Evolutionary conservation across 78 protist genomes (phyloP), one percentile per base, ranked within the genome.

Genomic region (Bigelowiella natans): DNA sequence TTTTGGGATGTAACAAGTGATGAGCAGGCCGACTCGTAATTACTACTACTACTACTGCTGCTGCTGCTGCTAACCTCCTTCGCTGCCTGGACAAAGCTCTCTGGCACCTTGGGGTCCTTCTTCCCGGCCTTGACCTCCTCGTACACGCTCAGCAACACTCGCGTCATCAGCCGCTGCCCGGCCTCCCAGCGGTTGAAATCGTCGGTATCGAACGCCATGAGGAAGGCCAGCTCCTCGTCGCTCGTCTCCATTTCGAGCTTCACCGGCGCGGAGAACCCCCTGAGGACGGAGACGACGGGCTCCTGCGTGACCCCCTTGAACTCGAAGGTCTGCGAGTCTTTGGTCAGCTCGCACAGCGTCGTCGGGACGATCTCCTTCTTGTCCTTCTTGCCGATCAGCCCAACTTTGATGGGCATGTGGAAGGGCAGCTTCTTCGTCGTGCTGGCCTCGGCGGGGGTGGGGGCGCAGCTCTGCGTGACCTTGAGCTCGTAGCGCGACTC

Each of bases 181-280:
- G 85, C 91, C 28, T 88, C 91, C 91, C 91, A 89, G 73, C 91
- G 37, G 91, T 89, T 89, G 85, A 89, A 89, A 26, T 82, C 18
- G 85, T 89, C 91, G 11, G 73, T 29, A 39, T 89, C 91, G 88
- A 30, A 30, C 39, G 88, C 85, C n/a, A 1, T 2, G 18, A 82
- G 63, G 87, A 73, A 29, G 73, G 1, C 39, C n/a, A 89, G 40
- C n/a, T 1, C 82, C 28, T 0, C 83, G 26, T 89, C 87, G n/a
- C 39, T 0, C 34, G 29, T 31, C 91, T 39, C 36, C n/a, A 11
- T 0, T 2, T 1, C 63, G 63, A 89, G 73, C n/a, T 82, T 36
- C 30, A 89, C 91, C 0, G 91, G 91, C 36, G 91, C 91, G 1
- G 91, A 89, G 85, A 82, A 89, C 64, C 86, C 86, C 31, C 91